Percentiles rank a stretch among this genome's conserved stretches.
Evolutionary conservation across 345 rosid species (phyloP).

Genomic region (Brassica carinata): DNA sequence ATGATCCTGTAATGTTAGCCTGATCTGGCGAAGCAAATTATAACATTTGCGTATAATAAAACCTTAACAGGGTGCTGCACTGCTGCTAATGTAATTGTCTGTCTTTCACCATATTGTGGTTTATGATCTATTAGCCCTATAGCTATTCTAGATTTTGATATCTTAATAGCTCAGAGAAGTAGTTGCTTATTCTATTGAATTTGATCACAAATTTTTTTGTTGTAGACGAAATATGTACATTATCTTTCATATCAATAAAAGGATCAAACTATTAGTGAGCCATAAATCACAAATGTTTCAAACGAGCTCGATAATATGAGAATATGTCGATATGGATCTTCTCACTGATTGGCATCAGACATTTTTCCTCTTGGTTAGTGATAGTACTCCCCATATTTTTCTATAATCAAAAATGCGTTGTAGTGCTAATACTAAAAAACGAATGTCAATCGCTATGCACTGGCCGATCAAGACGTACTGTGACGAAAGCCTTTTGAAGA

Average conservation of each 20-base stretch:
- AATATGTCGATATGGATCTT: no score
- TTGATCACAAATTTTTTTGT: no score
- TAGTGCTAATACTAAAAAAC: neutral
- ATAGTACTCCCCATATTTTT: neutral
- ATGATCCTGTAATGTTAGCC: constrained; percentile 3
- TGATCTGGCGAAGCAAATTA: neutral
- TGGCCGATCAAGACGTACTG: neutral
- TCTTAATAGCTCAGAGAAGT: no score
- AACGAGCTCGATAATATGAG: no score
- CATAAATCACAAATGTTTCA: no score
- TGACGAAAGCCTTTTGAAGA: constrained; percentile 71
- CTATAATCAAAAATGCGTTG: neutral
- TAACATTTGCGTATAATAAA: neutral
- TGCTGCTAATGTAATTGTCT: neutral
- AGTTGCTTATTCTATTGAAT: neutral
- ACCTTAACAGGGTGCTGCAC: neutral
- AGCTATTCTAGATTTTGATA: neutral
- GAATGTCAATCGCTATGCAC: constrained; percentile 20
- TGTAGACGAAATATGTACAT: no score
- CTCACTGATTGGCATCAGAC: no score
- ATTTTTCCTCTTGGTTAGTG: neutral
- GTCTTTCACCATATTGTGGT: neutral
- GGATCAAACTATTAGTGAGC: no score
- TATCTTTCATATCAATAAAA: no score
- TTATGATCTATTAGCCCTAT: neutral